Evolutionary conservation across 2,329 filamentous ascomycete species (phyloP), one percentile per base, ranked within the genome.

Genomic region (Coccinonectria pachysandricola): DNA sequence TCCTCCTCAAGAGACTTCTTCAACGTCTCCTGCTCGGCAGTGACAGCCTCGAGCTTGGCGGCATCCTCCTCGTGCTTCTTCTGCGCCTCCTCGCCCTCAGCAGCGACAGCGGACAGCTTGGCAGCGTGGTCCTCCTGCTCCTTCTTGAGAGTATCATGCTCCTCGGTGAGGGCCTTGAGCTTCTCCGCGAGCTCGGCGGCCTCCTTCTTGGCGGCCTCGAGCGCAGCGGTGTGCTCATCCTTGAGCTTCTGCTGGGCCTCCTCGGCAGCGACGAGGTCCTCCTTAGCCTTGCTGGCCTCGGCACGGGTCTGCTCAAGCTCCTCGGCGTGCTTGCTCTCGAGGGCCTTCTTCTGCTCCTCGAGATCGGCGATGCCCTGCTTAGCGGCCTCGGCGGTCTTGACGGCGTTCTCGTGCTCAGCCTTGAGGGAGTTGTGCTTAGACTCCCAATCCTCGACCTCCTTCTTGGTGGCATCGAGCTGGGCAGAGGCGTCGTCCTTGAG

Each of bases 401-500:
- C 32, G 14, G 46, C 30, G 26, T 14, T 27, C 27, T 45, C 44
- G 21, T 43, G 40, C 14, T 42, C 31, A 12, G 33, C 24, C 27
- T 47, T 32, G 15, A 47, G 39, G 22, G 35, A 28, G 15, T 18
- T 17, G 13, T 46, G 38, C 43, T 53, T 51, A 20, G 42, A 43
- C 32, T 48, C 37, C 35, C 40, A 37, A 16, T 45, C 40, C 12
- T 39, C 39, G 15, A 37, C 33, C 13, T 48, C 44, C 37, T 49
- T 49, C 48, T 49, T 40, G 17, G 50, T 39, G 12, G 49, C 36
- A 5, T 40, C 39, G n/a, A 52, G 27, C 23, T 54, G 48, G 15
- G 45, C 41, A 12, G 51, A 49, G 9, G 54, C 46, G 22, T 53
- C 39, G 23, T 42, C 48, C 41, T 50, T 49, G 4, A 49, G 31